Conservation (phyloP, 768 basidiomycete species). For the Calvatia gigantea region DNA sequence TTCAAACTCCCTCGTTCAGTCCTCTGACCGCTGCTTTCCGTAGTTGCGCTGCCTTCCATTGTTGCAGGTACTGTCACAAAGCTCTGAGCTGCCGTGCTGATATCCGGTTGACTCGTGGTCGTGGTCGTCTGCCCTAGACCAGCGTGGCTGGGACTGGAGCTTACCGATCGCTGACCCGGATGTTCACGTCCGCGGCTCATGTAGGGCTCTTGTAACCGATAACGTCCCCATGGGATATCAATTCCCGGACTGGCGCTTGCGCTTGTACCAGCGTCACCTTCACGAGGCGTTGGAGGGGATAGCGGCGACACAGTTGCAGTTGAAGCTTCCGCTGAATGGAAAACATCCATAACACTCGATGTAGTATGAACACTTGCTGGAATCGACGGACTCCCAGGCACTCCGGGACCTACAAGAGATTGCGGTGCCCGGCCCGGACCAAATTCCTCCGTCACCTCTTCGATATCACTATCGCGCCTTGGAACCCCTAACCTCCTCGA, state of each 20-base stretch:
- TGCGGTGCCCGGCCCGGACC: neutral
- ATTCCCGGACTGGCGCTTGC: slow-evolving; percentile 1
- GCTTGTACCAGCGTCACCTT: slow-evolving; percentile 14
- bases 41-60: slow-evolving; percentile 49
- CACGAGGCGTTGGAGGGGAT: slow-evolving; percentile 15
- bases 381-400: neutral
- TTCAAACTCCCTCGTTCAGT: slow-evolving; percentile 38
- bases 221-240: slow-evolving; percentile 22
- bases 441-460: slow-evolving; percentile 3
- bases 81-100: slow-evolving; percentile 68
- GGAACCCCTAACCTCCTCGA: neutral
- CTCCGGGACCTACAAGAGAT: slow-evolving; percentile 6
- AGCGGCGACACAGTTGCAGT: slow-evolving; percentile 5
- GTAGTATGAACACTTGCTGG: neutral
- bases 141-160: slow-evolving; percentile 2
- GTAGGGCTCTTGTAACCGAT: slow-evolving; percentile 17
- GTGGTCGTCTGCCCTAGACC: slow-evolving; percentile 14
- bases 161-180: neutral
- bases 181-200: slow-evolving; percentile 19
- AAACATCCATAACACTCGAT: neutral
- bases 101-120: slow-evolving; percentile 47
- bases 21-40: slow-evolving; percentile 39
- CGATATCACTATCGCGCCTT: neutral
- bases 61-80: slow-evolving; percentile 67
- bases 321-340: neutral